Base-by-base conservation (phyloP, 495 filamentous ascomycete species). In the Rostrohypoxylon terebratum region DNA sequence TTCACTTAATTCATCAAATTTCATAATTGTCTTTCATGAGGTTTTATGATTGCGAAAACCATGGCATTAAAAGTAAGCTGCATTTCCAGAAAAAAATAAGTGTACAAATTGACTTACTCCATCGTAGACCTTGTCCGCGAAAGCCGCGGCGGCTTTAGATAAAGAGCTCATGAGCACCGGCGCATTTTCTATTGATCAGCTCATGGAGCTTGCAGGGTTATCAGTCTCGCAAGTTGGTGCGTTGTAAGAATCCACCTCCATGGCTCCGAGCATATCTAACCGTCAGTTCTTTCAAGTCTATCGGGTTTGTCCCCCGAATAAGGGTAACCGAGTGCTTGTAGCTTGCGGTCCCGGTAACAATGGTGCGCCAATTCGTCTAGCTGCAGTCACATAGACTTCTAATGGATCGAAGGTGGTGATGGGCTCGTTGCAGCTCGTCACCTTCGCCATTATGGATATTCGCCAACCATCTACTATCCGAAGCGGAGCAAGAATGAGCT, bases 341-440 rank as follows among this genome's bases (percentile, higher is more conserved):
- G 92, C 94, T 62, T 97, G 94, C 72, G 96, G 96, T 28, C 96
- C 96, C 48, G 94, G 94, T 44, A 98, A 98, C 78, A 98, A 98
- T 74, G 94, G 94, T 95, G 81, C 71, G 83, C 77, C 1, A 38
- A 55, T 16, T 67, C 28, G 71, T 72, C 6, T 4, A 53, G 45
- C 28, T 71, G 53, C 47, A 45, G 20, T 53, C 42, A 72, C 58
- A 63, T 36, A 61, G 57, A 59, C 70, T 69, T 66, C 78, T 83
- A 50, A 81, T 76, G 21, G 21, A 40, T 42, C 21, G 42, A 73
- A 88, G 94, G 96, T 71, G 96, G 96, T 23, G 96, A 99, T 78
- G 96, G 96, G 1, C 90, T 99, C 44, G 96, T 99, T 23, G 94
- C 94, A 42, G 96, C 96, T 44, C 90, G 96, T 36, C 96, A 99